A percentile compares a stretch with the other conserved stretches of the same genome.
phyloP scores from a whole-genome alignment of 768 basidiomycete species.

The Dentipellis sp. region DNA sequence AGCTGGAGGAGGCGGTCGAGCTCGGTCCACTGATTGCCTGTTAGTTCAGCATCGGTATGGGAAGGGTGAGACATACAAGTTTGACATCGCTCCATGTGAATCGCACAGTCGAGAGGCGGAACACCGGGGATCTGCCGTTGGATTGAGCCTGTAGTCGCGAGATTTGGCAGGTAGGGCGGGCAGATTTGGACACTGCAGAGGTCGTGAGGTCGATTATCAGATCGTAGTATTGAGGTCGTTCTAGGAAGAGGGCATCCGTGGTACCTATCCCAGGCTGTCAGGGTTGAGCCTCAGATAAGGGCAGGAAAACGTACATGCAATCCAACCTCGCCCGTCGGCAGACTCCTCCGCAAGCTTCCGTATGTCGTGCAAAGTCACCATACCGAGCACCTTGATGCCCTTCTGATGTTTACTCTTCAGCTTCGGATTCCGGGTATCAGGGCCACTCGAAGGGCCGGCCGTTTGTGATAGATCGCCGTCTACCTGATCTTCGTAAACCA shows the following conservation, averaged over 20 bases:
- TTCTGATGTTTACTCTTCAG: constrained; percentile 35
- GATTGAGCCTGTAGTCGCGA: constrained; percentile 37
- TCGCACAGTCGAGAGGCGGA: constrained; percentile 52
- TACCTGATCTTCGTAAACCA: constrained; percentile 39
- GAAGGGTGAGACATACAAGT: constrained; percentile 34
- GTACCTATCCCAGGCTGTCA: constrained; percentile 34
- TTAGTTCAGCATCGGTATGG: background rate
- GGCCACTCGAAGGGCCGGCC: constrained; percentile 3
- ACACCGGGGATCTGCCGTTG: constrained; percentile 29
- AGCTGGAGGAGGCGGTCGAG: constrained; percentile 60
- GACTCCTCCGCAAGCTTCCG: constrained; percentile 50
- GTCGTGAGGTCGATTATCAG: constrained; percentile 74
- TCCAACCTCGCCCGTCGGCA: constrained; percentile 62
- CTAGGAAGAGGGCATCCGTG: constrained; percentile 78
- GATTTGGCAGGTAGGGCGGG: constrained; percentile 58
- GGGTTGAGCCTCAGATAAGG: background rate
- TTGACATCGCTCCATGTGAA: constrained; percentile 83
- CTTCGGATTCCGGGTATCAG: constrained; percentile 10
- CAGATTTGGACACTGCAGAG: constrained; percentile 45
- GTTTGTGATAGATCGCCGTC: constrained; percentile 3
- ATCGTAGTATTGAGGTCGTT: constrained; percentile 73
- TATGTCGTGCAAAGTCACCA: constrained; percentile 71
- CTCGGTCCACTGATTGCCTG: constrained; percentile 58
- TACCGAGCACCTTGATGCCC: constrained; percentile 62
- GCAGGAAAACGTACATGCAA: constrained; percentile 49